Percentiles rank a stretch among this genome's conserved stretches.
Evolutionary conservation across 1,139 yeast genomes (phyloP).

Genomic region (Candida labiduridarum): DNA sequence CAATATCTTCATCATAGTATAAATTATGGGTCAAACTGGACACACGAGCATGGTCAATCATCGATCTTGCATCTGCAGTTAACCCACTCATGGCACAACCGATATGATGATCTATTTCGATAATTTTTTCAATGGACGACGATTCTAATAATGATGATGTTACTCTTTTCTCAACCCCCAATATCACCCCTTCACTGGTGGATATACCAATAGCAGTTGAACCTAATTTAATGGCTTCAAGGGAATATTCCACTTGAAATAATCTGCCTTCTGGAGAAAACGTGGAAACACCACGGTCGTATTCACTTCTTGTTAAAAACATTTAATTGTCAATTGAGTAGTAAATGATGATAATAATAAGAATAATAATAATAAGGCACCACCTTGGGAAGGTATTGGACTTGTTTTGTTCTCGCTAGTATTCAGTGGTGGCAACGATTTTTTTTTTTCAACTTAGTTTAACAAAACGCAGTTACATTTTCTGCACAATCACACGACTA

Average conservation of each 20-base stretch:
- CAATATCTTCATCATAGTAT: constrained; percentile 89
- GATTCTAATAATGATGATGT: constrained; percentile 91
- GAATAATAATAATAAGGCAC: background rate
- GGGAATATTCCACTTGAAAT: constrained; percentile 96
- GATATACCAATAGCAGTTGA: constrained; percentile 97
- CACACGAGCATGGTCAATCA: constrained; percentile 98
- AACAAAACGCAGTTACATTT: background rate
- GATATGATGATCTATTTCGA: constrained; percentile 90
- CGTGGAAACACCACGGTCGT: constrained; percentile 98
- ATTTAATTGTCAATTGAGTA: constrained; percentile 32
- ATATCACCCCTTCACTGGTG: constrained; percentile 94
- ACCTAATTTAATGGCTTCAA: constrained; percentile 95
- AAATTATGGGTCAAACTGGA: constrained; percentile 86
- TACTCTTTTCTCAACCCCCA: constrained; percentile 97
- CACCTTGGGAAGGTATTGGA: background rate
- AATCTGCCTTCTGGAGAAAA: constrained; percentile 98
- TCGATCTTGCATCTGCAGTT: constrained; percentile 97
- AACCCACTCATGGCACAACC: constrained; percentile 99
- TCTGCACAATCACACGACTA: background rate
- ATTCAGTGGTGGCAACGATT: background rate
- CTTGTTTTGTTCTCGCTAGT: background rate
- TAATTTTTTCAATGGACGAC: constrained; percentile 92
- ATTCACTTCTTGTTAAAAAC: constrained; percentile 98
- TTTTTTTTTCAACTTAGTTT: background rate
- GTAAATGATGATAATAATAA: background rate